phyloP scores from a whole-genome alignment of 192 early-diverging fungal genomes.

The Coemansia sp. region DNA sequence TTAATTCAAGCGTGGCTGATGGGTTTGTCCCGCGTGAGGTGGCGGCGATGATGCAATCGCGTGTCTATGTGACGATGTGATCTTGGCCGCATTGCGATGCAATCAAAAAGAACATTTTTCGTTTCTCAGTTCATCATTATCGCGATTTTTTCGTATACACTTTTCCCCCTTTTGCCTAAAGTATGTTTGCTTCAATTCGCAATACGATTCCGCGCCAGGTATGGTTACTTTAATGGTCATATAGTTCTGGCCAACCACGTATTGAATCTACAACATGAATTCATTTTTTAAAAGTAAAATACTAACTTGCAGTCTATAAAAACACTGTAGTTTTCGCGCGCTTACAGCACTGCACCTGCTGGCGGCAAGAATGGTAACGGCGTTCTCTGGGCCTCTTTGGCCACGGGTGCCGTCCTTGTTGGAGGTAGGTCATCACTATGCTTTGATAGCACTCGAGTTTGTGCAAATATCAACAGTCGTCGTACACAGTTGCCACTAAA shows the following conservation, averaged over 20 bases:
- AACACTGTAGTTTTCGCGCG: conserved; percentile 32
- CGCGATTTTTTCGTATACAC: neutral
- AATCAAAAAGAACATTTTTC: neutral
- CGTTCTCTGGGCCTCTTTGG: conserved; percentile 43
- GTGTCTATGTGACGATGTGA: too few species aligned
- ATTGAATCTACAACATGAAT: too few species aligned
- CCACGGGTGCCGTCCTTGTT: conserved; percentile 42
- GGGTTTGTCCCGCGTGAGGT: too few species aligned
- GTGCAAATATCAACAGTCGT: neutral
- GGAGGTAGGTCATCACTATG: conserved; percentile 35
- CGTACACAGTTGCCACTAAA: conserved; percentile 2
- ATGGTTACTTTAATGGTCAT: neutral
- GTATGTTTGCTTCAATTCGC: conserved; percentile 43
- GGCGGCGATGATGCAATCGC: too few species aligned
- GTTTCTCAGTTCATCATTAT: neutral
- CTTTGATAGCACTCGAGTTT: neutral
- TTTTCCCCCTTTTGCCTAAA: neutral
- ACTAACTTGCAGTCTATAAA: neutral
- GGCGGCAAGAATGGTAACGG: conserved; percentile 25
- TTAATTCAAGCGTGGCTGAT: too few species aligned
- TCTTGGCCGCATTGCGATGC: neutral
- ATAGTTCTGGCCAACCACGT: too few species aligned
- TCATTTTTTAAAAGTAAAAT: neutral
- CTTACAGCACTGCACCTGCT: conserved; percentile 37
- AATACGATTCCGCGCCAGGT: conserved; percentile 41